Evolutionary conservation across 352 stramenopile genomes (phyloP), one percentile per base, ranked within the genome.

Genomic region (Phytophthora gonapodyides): DNA sequence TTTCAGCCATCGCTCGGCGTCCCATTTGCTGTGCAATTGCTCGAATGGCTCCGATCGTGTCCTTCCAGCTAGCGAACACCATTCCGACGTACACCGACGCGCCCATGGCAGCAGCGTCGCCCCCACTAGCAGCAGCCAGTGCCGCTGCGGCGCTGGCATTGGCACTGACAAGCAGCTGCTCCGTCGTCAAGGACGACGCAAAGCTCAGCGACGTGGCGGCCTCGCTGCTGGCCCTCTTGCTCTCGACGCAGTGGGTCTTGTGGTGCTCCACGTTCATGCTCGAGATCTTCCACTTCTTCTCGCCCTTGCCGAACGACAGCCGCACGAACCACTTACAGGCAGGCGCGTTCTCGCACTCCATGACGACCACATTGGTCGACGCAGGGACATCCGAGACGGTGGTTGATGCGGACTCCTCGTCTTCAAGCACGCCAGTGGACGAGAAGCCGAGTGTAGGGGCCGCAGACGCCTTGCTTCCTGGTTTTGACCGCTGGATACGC

Each of bases 311-410:
- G 52, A 80, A 85, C 42, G 67, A 71, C 42, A 91, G 59, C 5
- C 76, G 75, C 69, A 91, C 82, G 46, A 89, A 91, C 82, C 82
- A 91, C 61, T 88, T 91, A 74, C 82, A 91, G 47, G 67, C 58
- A 7, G 82, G 82, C 31, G 82, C 78, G 55, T 79, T 78, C 52
- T 80, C 76, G 53, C 82, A 91, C 65, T 89, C 82, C 35, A 91
- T 33, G 27, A 88, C 63, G 10, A 88, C 71, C 15, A 69, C 64
- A 63, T 90, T 83, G 17, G 47, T 47, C 30, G 62, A 69, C 34
- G 46, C 15, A 7, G 68, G 31, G 11, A 27, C 24, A 27, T 27
- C 24, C 24, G 62, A 62, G 10, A 44, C 37, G 3, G 27, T 12
- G 21, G 61, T 31, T 6, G 40, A 19, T 1, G 33, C 19, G 30